These are phyloP conservation scores for Avicennia marina DNA, from an alignment of 257 asterid genomes.

Conservation along the genomic window DNA sequence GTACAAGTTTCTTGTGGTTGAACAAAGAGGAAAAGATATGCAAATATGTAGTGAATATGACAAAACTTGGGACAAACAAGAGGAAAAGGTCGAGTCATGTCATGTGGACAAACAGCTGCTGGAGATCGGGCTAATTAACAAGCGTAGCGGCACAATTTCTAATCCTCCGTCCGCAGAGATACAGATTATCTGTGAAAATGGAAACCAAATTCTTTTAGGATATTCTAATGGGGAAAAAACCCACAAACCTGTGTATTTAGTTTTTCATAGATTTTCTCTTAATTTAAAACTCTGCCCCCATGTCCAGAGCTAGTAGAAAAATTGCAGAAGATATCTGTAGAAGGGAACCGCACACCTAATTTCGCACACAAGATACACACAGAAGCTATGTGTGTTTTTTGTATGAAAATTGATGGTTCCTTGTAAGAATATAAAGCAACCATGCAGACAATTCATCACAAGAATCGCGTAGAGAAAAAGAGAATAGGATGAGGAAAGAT, in stretches of 20 bases:
- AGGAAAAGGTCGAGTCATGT: neutral
- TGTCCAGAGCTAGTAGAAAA: no score
- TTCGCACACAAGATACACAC: neutral
- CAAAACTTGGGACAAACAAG: neutral
- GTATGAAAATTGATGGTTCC: neutral
- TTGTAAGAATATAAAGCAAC: neutral
- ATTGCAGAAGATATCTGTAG: neutral
- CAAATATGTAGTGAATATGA: neutral
- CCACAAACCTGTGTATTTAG: no score
- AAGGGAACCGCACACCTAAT: constrained; percentile 8
- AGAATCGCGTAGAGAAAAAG: neutral
- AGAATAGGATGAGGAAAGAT: neutral
- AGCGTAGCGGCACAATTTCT: no score
- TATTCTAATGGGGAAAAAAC: no score
- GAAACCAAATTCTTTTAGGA: no score
- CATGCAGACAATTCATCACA: constrained; percentile 11
- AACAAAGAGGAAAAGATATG: neutral
- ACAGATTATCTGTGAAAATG: no score
- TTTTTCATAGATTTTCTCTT: no score
- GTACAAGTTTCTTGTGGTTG: neutral
- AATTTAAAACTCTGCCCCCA: no score
- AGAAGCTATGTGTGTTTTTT: no score
- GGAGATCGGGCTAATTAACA: no score
- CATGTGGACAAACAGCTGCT: no score
- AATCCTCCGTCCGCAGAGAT: no score